Percentiles rank a stretch among this genome's conserved stretches.
phyloP scores from a whole-genome alignment of 176 grass and related monocot genomes.

The Areca catechu region DNA sequence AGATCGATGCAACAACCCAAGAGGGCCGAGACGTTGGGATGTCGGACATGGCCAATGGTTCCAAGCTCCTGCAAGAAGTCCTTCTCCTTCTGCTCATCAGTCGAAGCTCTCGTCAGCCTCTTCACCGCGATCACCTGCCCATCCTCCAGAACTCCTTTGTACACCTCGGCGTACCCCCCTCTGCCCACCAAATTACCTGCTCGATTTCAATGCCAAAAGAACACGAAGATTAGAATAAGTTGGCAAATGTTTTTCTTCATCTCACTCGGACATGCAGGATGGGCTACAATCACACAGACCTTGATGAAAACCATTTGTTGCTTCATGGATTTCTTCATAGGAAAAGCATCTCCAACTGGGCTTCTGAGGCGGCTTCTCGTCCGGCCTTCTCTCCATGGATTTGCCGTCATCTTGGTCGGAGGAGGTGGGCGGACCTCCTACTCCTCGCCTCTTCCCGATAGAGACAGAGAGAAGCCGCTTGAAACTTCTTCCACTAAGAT shows the following conservation, averaged over 20 bases:
- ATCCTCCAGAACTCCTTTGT: slow-evolving; percentile 11
- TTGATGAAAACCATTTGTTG: slow-evolving; percentile 13
- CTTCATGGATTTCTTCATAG: slow-evolving; percentile 14
- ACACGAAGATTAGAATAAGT: background rate
- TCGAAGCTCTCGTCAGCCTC: slow-evolving; percentile 14
- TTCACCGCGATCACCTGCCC: slow-evolving; percentile 16
- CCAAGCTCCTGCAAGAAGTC: slow-evolving; percentile 18
- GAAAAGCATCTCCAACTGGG: slow-evolving; percentile 17
- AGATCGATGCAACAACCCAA: slow-evolving; percentile 15
- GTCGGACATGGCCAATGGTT: slow-evolving; percentile 11
- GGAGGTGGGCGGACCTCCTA: background rate
- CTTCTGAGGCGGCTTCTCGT: background rate
- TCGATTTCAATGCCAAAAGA: background rate
- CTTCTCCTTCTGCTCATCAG: slow-evolving; percentile 19
- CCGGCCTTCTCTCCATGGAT: background rate
- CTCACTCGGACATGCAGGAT: background rate
- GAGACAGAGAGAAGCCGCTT: slow-evolving; percentile 6
- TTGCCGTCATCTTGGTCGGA: background rate
- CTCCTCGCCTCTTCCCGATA: background rate
- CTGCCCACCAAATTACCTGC: slow-evolving; percentile 16
- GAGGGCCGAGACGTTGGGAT: slow-evolving; percentile 17
- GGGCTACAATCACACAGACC: background rate
- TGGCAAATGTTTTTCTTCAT: too few relatives aligned
- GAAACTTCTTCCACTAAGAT: slow-evolving; percentile 2
- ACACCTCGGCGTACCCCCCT: slow-evolving; percentile 18